Evolutionary conservation across 768 basidiomycete genomes (phyloP).

Genomic region (Pulveroboletus sp.): DNA sequence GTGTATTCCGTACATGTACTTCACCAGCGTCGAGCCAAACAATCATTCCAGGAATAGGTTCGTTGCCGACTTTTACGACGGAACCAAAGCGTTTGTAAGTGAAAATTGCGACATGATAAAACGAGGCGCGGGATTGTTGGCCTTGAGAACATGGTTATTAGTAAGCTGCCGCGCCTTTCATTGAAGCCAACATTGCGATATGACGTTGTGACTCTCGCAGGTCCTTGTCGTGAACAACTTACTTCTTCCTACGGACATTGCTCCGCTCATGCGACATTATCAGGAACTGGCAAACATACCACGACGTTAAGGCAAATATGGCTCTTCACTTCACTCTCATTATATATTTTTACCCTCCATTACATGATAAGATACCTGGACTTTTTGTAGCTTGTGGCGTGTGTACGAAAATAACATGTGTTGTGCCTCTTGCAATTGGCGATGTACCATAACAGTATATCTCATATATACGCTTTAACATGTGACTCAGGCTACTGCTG

Average conservation of each 20-base stretch:
- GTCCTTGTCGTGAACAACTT: constrained; percentile 54
- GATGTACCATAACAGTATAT: no score
- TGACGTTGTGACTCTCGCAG: constrained; percentile 30
- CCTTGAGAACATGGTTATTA: constrained; percentile 59
- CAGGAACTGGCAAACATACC: constrained; percentile 48
- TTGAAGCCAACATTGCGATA: not conserved
- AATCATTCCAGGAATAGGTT: constrained; percentile 45
- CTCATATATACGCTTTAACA: no score
- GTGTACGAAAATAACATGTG: no score
- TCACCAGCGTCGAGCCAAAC: not conserved
- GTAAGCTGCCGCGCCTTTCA: constrained; percentile 34
- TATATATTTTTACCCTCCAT: not conserved
- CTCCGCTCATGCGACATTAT: constrained; percentile 51
- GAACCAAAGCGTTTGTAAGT: constrained; percentile 52
- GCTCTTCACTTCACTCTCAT: not conserved
- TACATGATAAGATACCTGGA: no score
- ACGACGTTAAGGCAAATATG: constrained; percentile 28
- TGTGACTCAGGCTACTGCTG: no score
- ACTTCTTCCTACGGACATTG: constrained; percentile 49
- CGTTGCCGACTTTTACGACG: constrained; percentile 52
- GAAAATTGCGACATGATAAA: constrained; percentile 68
- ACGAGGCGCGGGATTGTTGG: constrained; percentile 64
- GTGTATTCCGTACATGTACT: constrained; percentile 3
- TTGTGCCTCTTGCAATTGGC: no score
- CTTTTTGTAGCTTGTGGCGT: no score